Evolutionary conservation across 768 basidiomycete species (phyloP).

Genomic region (Boletellus ananiceps): DNA sequence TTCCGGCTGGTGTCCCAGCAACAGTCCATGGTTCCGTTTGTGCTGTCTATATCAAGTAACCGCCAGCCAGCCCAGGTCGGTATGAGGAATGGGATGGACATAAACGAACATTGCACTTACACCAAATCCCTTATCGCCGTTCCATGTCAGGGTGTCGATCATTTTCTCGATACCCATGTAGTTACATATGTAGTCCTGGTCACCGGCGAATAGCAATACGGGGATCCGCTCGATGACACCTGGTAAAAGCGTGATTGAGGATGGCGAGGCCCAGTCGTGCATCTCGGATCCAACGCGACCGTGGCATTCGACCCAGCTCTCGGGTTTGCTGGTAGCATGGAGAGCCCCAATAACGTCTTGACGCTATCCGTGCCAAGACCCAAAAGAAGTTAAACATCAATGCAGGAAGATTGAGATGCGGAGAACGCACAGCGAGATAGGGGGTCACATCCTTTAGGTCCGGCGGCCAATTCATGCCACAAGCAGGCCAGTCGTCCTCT

Average conservation of each 20-base stretch:
- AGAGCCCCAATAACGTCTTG: constrained; percentile 75
- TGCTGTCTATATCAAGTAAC: constrained; percentile 43
- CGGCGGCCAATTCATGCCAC: constrained; percentile 98
- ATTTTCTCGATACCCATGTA: constrained; percentile 85
- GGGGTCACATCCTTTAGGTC: constrained; percentile 70
- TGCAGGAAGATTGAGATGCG: background rate
- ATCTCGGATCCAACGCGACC: constrained; percentile 62
- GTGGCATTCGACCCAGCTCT: constrained; percentile 87
- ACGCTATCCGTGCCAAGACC: constrained; percentile 44
- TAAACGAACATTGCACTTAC: constrained; percentile 42
- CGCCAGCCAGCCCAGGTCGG: background rate
- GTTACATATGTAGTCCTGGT: constrained; percentile 96
- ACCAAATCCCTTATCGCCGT: constrained; percentile 76
- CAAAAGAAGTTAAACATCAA: background rate
- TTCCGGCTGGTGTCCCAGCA: constrained; percentile 71
- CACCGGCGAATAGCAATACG: constrained; percentile 89
- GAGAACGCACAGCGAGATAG: constrained; percentile 70
- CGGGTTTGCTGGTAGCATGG: constrained; percentile 73
- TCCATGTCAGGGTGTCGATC: constrained; percentile 83
- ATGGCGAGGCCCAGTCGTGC: constrained; percentile 48
- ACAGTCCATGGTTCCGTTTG: constrained; percentile 74
- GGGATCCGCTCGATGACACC: constrained; percentile 72
- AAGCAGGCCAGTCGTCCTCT: constrained; percentile 80
- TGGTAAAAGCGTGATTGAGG: constrained; percentile 76
- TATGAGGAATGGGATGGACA: background rate